A percentile compares a stretch with the other conserved stretches of the same genome.
phyloP scores from a whole-genome alignment of 441 rosid species.

The Breynia disticha region DNA sequence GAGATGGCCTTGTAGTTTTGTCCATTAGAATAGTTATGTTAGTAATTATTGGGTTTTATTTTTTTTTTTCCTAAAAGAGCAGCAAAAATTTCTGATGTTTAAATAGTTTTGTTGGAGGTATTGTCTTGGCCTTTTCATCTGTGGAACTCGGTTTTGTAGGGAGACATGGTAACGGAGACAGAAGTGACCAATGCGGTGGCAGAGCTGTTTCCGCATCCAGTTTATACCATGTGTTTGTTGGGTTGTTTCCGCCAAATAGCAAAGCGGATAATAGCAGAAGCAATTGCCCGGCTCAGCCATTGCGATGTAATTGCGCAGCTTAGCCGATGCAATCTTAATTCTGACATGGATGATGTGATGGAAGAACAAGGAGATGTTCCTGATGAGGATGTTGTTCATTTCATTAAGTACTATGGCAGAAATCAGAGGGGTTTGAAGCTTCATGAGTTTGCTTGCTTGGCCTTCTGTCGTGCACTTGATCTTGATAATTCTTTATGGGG shows the following conservation, averaged over 20 bases:
- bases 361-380: constrained; percentile 21
- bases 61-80: no score
- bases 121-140: not conserved
- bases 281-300: constrained; percentile 44
- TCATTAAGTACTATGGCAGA: constrained; percentile 44
- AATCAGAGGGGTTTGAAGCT: constrained; percentile 61
- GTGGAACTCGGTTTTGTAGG: constrained; percentile 29
- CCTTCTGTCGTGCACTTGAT: constrained; percentile 79
- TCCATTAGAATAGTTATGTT: no score
- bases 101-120: no score
- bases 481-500: constrained; percentile 58
- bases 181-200: constrained; percentile 49
- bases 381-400: constrained; percentile 38
- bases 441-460: constrained; percentile 88
- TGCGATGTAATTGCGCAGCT: constrained; percentile 50
- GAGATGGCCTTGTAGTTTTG: no score
- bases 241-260: constrained; percentile 61
- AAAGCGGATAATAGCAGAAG: constrained; percentile 47
- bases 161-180: constrained; percentile 33
- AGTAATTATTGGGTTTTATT: no score
- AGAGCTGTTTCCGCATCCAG: constrained; percentile 62
- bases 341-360: constrained; percentile 20
- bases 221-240: constrained; percentile 55
- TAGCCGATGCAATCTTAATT: constrained; percentile 42
- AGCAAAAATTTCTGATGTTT: no score